Base-by-base conservation (phyloP, 768 basidiomycete species). In the Galerina marginata region DNA sequence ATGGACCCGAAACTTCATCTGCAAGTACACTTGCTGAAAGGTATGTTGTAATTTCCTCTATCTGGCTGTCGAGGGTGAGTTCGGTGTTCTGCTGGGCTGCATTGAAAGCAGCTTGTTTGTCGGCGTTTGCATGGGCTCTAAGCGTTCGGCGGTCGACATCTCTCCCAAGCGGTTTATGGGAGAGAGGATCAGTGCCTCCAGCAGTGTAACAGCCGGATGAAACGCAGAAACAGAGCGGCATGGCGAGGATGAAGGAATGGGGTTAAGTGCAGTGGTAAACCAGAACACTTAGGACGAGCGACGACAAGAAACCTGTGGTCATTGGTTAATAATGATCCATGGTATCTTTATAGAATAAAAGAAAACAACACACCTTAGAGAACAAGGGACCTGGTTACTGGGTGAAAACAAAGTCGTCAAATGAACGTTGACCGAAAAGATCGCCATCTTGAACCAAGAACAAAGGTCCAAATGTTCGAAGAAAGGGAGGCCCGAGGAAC, bases 171-270 rank as follows among this genome's bases (percentile, higher is more conserved):
- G 36, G 50, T 51, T 29, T 14, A 9, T 23, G 12, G 20, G 50
- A 51, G 33, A 38, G 2, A 16, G 50, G 50, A 51, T 51, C 48
- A 23, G 33, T 50, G 57, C 57, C 39, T 11, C 49, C 49, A 29
- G 47, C 33, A 42, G 46, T 1, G 38, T 33, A 39, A 43, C 47
- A 58, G 33, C 49, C 39, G 23, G 10, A 23, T 37, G 50, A 29
- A 4, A 37, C 33, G 33, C 57, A 58, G 48, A 43, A 49, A 36
- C 57, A 58, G 26, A 38, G 38, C 23, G 58, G 58, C 58, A 59
- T 59, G 40, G 40, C 50, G n/a, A 51, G 26, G 23, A 37, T 4
- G 6, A 15, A 33, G 50, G 23, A 47, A 37, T 26, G 26, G n/a
- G 29, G 29, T 29, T 29, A 3, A n/a, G 50, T 51, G 50, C 50